Percentiles rank a stretch among this genome's conserved stretches.
These are phyloP conservation scores for Xylaria cubensis DNA, from an alignment of 495 filamentous ascomycete genomes.

Conservation along the genomic window DNA sequence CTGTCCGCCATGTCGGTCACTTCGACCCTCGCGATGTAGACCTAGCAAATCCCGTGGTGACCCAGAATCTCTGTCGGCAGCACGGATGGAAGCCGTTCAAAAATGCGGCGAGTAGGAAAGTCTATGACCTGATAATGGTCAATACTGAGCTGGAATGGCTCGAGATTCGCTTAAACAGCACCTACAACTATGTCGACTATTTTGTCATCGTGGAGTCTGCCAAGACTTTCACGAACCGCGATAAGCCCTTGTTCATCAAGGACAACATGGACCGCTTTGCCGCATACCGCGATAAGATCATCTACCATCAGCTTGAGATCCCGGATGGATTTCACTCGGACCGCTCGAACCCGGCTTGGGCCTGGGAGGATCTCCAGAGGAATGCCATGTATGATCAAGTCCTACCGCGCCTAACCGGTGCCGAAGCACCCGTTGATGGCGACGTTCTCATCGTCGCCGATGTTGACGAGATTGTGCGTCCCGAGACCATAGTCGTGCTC, in stretches of 20 bases:
- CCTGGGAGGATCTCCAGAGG: conserved; percentile 58
- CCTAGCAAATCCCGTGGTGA: conserved; percentile 28
- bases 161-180: conserved; percentile 62
- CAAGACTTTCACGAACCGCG: conserved; percentile 56
- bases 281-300: conserved; percentile 57
- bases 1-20: conserved; percentile 33
- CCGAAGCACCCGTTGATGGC: conserved; percentile 37
- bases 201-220: conserved; percentile 61
- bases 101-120: conserved; percentile 45
- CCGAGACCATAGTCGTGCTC: conserved; percentile 50
- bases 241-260: conserved; percentile 55
- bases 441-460: conserved; percentile 57
- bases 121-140: conserved; percentile 63
- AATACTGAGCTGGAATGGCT: conserved; percentile 64
- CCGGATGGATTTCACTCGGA: conserved; percentile 44
- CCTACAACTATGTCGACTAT: conserved; percentile 59
- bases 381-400: conserved; percentile 58
- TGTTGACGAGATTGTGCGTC: conserved; percentile 61
- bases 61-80: conserved; percentile 43
- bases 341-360: conserved; percentile 48
- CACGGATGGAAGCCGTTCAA: conserved; percentile 50
- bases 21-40: conserved; percentile 28
- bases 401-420: conserved; percentile 49
- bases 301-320: conserved; percentile 59
- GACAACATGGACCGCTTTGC: conserved; percentile 49